Evolutionary conservation across 257 asterid species (phyloP).

Genomic region (Solanum raphanifolium): DNA sequence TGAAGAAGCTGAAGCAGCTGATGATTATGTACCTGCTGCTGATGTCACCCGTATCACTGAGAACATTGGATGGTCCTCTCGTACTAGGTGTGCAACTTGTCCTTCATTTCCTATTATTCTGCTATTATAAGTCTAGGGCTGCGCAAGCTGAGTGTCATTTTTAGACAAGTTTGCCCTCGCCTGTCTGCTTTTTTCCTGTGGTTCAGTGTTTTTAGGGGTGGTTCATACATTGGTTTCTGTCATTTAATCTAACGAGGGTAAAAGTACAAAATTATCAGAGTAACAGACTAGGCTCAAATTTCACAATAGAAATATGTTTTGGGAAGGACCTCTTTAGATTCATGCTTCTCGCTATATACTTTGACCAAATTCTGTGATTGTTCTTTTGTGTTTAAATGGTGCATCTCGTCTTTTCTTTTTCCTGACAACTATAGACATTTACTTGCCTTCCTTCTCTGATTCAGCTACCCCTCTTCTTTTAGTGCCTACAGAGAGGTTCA

Average conservation of each 20-base stretch:
- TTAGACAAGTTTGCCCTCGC: background rate
- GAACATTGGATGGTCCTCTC: slow-evolving; percentile 98
- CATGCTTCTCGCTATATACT: background rate
- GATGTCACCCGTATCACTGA: slow-evolving; percentile 51
- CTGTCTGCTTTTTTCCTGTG: background rate
- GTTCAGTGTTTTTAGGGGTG: background rate
- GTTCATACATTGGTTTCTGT: background rate
- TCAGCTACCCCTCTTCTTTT: background rate
- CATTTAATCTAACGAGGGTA: background rate
- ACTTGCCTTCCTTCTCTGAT: background rate
- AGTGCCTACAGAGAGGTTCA: background rate
- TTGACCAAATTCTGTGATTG: background rate
- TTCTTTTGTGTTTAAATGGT: background rate
- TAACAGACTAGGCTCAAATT: background rate
- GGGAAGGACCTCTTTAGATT: background rate
- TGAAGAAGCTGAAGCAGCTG: slow-evolving; percentile 59
- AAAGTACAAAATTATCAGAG: background rate
- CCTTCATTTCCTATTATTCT: background rate
- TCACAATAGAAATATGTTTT: background rate
- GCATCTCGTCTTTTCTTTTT: background rate
- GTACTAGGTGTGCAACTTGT: slow-evolving; percentile 58
- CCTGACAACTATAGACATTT: background rate
- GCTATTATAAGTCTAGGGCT: background rate
- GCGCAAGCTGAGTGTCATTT: background rate
- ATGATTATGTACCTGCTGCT: slow-evolving; percentile 48